Percentiles rank a stretch among this genome's conserved stretches.
These are phyloP conservation scores for Orbilia javanica DNA, from an alignment of 2,329 filamentous ascomycete species.

Conservation along the genomic window DNA sequence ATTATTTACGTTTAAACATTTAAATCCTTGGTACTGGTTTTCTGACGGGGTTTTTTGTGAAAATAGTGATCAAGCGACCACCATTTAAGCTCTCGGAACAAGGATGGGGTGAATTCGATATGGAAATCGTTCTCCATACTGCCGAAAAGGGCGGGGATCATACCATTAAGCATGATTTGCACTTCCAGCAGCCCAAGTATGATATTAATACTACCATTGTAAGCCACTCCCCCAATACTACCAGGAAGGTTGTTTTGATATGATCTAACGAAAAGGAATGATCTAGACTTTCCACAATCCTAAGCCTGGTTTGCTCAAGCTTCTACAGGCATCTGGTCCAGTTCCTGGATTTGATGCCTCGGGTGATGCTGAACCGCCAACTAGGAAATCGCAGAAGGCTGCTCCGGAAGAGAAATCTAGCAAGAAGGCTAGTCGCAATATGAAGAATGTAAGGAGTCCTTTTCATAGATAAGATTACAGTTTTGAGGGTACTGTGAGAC, in stretches of 20 bases:
- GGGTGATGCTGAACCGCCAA: slow-evolving; percentile 70
- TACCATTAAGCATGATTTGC: slow-evolving; percentile 85
- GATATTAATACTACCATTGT: slow-evolving; percentile 83
- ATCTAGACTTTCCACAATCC: slow-evolving; percentile 86
- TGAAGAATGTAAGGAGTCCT: slow-evolving; percentile 70
- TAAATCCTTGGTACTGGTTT: too few species aligned
- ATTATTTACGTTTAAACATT: slow-evolving; percentile 58
- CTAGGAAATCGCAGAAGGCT: slow-evolving; percentile 70
- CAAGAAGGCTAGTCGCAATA: slow-evolving; percentile 81
- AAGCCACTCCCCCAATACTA: slow-evolving; percentile 49
- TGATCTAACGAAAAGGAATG: not conserved
- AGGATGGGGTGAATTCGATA: slow-evolving; percentile 99
- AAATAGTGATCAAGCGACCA: slow-evolving; percentile 79
- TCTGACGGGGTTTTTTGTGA: slow-evolving; percentile 27
- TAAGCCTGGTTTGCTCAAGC: slow-evolving; percentile 82
- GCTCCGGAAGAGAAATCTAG: slow-evolving; percentile 69
- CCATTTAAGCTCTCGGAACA: slow-evolving; percentile 93
- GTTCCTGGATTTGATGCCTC: slow-evolving; percentile 80
- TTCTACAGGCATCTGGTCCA: slow-evolving; percentile 85
- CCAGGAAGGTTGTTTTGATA: not conserved
- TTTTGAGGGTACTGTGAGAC: not conserved
- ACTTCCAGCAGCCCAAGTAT: slow-evolving; percentile 85
- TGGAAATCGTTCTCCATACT: slow-evolving; percentile 84
- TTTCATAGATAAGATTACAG: slow-evolving; percentile 62
- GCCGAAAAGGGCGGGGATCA: slow-evolving; percentile 88